These are phyloP conservation scores for Vachellia pachyceras DNA, from an alignment of 306 rosid species.

Conservation along the genomic window DNA sequence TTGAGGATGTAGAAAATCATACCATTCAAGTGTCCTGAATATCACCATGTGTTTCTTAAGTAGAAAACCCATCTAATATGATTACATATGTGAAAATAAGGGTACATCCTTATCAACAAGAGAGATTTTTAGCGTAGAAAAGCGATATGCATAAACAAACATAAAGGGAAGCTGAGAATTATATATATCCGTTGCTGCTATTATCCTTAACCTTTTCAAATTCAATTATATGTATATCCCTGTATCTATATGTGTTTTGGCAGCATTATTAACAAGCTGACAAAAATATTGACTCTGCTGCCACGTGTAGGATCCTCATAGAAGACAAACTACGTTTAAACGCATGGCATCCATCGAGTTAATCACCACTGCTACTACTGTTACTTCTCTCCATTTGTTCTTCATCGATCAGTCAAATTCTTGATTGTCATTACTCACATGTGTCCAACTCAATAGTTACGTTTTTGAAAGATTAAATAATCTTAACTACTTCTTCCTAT, in stretches of 20 bases:
- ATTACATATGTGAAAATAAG: too few relatives aligned
- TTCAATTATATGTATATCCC: not conserved
- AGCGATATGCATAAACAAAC: too few relatives aligned
- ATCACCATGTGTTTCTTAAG: too few relatives aligned
- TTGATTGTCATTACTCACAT: not conserved
- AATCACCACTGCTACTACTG: not conserved
- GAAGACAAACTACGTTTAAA: not conserved
- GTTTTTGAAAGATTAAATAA: too few relatives aligned
- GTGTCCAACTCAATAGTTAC: too few relatives aligned
- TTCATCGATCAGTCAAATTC: not conserved
- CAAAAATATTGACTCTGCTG: constrained; percentile 35
- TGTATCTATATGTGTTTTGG: not conserved
- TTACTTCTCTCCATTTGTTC: not conserved
- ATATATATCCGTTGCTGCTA: constrained; percentile 15
- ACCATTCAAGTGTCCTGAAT: too few relatives aligned
- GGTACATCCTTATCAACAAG: too few relatives aligned
- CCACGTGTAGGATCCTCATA: constrained; percentile 44
- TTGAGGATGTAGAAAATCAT: too few relatives aligned
- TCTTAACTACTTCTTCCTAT: too few relatives aligned
- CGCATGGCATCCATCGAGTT: constrained; percentile 5
- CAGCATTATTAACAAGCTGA: constrained; percentile 36
- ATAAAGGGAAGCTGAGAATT: not conserved
- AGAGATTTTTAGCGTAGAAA: too few relatives aligned
- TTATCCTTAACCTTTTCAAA: constrained; percentile 36
- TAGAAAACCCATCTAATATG: too few relatives aligned